These are phyloP conservation scores for Tranzscheliella williamsii DNA, from an alignment of 1,284 basidiomycete genomes.

Conservation along the genomic window DNA sequence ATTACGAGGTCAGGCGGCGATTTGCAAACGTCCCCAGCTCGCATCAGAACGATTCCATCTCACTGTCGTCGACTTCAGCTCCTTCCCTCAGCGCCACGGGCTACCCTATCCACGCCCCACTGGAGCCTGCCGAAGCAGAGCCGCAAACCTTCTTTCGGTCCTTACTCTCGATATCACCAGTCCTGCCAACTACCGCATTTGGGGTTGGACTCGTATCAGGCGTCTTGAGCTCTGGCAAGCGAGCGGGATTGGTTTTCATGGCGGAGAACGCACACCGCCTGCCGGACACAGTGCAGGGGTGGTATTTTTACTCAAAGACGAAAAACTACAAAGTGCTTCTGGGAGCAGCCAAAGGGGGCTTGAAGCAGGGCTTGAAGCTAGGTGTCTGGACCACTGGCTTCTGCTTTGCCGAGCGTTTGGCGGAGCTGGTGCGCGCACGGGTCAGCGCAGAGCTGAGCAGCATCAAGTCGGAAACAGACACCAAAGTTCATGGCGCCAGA, in stretches of 20 bases:
- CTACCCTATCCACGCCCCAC: slow-evolving; percentile 14
- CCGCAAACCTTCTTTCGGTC: neutral
- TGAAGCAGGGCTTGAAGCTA: slow-evolving; percentile 37
- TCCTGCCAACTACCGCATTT: slow-evolving; percentile 40
- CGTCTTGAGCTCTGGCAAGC: slow-evolving; percentile 33
- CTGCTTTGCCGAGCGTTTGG: slow-evolving; percentile 38
- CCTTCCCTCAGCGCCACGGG: neutral
- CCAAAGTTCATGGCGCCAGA: slow-evolving; percentile 2
- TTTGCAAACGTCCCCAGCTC: slow-evolving; percentile 2
- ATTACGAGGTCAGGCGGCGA: slow-evolving; percentile 24
- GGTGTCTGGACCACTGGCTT: slow-evolving; percentile 48
- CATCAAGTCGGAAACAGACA: too few relatives aligned
- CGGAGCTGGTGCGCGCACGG: slow-evolving; percentile 8
- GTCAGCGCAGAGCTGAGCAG: neutral
- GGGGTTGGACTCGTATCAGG: slow-evolving; percentile 50
- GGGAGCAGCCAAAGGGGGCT: slow-evolving; percentile 44
- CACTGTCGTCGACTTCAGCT: neutral
- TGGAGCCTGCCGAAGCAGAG: slow-evolving; percentile 6
- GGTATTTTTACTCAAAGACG: slow-evolving; percentile 61
- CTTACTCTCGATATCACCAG: slow-evolving; percentile 21
- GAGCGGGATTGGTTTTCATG: slow-evolving; percentile 52
- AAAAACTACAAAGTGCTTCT: slow-evolving; percentile 58
- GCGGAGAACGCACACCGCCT: slow-evolving; percentile 59
- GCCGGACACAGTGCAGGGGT: slow-evolving; percentile 58
- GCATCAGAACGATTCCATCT: slow-evolving; percentile 2